Conservation (phyloP, 192 early-diverging fungal species). For the Coemansia sp. region DNA sequence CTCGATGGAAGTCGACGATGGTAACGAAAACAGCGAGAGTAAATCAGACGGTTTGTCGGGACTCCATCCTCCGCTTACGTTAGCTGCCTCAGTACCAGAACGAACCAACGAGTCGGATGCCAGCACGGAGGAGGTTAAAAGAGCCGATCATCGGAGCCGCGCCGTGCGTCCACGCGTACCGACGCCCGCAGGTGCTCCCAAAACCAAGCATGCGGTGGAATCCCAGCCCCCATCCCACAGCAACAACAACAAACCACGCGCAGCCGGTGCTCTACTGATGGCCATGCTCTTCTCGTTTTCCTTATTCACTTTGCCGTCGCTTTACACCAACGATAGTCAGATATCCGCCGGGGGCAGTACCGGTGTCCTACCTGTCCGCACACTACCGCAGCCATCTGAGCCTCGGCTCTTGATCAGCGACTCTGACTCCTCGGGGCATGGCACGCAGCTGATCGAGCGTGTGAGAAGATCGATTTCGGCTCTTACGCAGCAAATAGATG, state of each 20-base stretch:
- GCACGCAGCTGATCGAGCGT: conserved; percentile 36
- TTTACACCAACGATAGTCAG: conserved; percentile 36
- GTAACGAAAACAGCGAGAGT: not conserved
- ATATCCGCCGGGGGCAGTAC: conserved; percentile 33
- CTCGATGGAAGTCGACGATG: not conserved
- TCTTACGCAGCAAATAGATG: conserved; percentile 32
- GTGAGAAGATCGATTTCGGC: conserved; percentile 38
- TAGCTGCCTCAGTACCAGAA: not conserved
- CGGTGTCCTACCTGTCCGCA: conserved; percentile 19
- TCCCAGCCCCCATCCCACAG: not conserved
- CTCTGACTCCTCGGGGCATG: not conserved
- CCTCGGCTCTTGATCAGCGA: conserved; percentile 31
- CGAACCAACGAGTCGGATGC: not conserved
- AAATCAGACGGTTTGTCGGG: not conserved
- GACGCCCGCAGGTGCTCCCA: conserved; percentile 12
- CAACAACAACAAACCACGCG: conserved; percentile 13
- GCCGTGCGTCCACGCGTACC: conserved; percentile 9
- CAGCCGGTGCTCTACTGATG: conserved; percentile 55
- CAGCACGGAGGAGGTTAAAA: not conserved
- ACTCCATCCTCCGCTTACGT: not conserved
- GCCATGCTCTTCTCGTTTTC: conserved; percentile 84
- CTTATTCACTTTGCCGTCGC: conserved; percentile 70
- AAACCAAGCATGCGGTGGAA: not conserved
- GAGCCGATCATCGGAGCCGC: not conserved
- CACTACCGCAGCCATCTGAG: conserved; percentile 19